Percentiles rank a stretch among this genome's conserved stretches.
Evolutionary conservation across 2,329 filamentous ascomycete genomes (phyloP).

Genomic region (Penicillium sp.): DNA sequence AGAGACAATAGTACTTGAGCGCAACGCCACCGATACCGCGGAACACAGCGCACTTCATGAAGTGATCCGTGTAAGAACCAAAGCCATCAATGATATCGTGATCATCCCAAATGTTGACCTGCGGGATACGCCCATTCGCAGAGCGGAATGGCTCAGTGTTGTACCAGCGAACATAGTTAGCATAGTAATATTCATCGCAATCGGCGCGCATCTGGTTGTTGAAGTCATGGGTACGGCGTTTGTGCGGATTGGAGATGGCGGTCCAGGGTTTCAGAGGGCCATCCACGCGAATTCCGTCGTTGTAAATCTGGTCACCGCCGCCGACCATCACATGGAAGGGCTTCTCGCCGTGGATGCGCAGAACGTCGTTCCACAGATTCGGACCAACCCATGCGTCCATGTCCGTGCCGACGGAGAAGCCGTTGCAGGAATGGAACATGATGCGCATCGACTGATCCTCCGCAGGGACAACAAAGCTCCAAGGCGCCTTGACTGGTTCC

Average conservation of each 20-base stretch:
- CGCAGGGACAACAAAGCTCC: constrained; percentile 60
- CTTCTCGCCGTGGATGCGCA: constrained; percentile 59
- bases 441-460: constrained; percentile 66
- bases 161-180: constrained; percentile 68
- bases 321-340: constrained; percentile 76
- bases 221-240: constrained; percentile 62
- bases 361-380: constrained; percentile 65
- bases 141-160: constrained; percentile 63
- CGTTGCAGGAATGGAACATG: constrained; percentile 70
- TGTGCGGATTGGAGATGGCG: constrained; percentile 60
- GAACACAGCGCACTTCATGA: constrained; percentile 67
- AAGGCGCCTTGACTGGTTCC: constrained; percentile 55
- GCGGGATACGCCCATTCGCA: constrained; percentile 63
- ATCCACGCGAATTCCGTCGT: constrained; percentile 76
- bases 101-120: constrained; percentile 68
- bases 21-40: constrained; percentile 63
- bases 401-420: constrained; percentile 67
- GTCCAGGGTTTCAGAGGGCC: constrained; percentile 74
- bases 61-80: constrained; percentile 66
- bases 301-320: constrained; percentile 84
- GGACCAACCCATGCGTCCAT: constrained; percentile 63
- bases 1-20: constrained; percentile 65
- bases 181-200: constrained; percentile 64
- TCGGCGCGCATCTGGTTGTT: constrained; percentile 62
- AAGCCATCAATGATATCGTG: constrained; percentile 69